Percentiles rank a stretch among this genome's conserved stretches.
phyloP scores from a whole-genome alignment of 1,284 basidiomycete species.

The Ceratobasidium sp. region DNA sequence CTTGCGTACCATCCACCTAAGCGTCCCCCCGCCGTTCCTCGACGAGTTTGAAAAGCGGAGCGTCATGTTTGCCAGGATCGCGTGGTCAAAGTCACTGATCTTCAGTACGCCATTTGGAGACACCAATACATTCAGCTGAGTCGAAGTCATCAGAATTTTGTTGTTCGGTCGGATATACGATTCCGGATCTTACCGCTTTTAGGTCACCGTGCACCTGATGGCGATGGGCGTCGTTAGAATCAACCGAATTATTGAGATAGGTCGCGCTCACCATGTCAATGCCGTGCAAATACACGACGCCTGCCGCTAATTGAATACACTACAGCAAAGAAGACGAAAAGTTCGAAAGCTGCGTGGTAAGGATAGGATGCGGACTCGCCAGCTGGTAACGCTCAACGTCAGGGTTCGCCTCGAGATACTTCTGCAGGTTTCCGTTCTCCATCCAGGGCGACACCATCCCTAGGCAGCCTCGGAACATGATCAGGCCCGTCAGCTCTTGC shows the following conservation, averaged over 20 bases:
- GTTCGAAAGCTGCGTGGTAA: not conserved
- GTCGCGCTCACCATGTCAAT: constrained; percentile 24
- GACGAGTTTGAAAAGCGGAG: constrained; percentile 4
- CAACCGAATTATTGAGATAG: not conserved
- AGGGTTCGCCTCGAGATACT: not conserved
- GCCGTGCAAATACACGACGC: constrained; percentile 13
- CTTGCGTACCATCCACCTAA: constrained; percentile 7
- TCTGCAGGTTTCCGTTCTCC: constrained; percentile 2
- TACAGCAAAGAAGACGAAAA: not conserved
- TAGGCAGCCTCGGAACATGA: not conserved
- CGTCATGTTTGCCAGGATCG: not conserved
- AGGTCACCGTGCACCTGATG: constrained; percentile 25
- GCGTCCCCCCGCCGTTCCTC: not conserved
- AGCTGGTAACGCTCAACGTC: not conserved
- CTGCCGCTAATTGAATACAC: constrained; percentile 14
- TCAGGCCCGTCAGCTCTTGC: not conserved
- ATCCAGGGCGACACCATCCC: constrained; percentile 37
- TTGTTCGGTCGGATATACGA: not conserved
- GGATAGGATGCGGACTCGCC: too few relatives aligned
- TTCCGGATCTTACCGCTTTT: constrained; percentile 11
- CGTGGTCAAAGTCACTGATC: constrained; percentile 16
- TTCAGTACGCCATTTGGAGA: not conserved
- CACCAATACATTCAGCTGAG: constrained; percentile 9
- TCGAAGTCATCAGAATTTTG: not conserved
- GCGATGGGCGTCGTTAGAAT: not conserved